Conservation (phyloP, 2,329 filamentous ascomycete genomes). For the Pseudogymnoascus sp. region DNA sequence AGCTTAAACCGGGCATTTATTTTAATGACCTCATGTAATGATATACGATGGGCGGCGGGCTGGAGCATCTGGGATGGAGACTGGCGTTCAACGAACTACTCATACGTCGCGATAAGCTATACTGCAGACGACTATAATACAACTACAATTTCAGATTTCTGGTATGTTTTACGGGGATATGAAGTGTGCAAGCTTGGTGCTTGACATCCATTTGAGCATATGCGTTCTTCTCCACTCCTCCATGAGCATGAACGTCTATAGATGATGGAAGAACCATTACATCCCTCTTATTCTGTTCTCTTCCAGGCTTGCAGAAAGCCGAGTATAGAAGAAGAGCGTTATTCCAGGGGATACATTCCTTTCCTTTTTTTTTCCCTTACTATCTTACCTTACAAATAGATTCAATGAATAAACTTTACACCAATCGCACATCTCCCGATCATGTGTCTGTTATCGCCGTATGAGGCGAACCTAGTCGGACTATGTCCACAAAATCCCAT, state of each 20-base stretch:
- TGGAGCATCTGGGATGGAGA: constrained; percentile 13
- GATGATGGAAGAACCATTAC: constrained; percentile 26
- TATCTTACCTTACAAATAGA: background rate
- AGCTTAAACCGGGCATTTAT: constrained; percentile 11
- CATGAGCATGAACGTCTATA: constrained; percentile 28
- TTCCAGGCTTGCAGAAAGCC: constrained; percentile 9
- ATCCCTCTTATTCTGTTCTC: constrained; percentile 21
- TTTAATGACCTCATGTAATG: constrained; percentile 8
- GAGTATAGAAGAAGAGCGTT: constrained; percentile 18
- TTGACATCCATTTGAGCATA: constrained; percentile 28
- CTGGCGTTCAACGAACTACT: background rate
- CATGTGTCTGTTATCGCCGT: background rate
- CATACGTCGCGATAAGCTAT: background rate
- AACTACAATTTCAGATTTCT: background rate
- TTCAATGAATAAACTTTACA: constrained; percentile 4
- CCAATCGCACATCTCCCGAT: background rate
- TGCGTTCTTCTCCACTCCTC: constrained; percentile 25
- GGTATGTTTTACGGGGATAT: background rate
- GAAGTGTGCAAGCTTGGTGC: background rate
- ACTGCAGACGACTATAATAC: constrained; percentile 1
- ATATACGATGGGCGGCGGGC: background rate
- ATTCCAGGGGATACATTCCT: constrained; percentile 21
- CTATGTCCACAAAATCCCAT: background rate
- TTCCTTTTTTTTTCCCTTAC: background rate
- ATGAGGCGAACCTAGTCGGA: background rate